Evolutionary conservation across 345 rosid species (phyloP).

Genomic region (Camelina laxa): DNA sequence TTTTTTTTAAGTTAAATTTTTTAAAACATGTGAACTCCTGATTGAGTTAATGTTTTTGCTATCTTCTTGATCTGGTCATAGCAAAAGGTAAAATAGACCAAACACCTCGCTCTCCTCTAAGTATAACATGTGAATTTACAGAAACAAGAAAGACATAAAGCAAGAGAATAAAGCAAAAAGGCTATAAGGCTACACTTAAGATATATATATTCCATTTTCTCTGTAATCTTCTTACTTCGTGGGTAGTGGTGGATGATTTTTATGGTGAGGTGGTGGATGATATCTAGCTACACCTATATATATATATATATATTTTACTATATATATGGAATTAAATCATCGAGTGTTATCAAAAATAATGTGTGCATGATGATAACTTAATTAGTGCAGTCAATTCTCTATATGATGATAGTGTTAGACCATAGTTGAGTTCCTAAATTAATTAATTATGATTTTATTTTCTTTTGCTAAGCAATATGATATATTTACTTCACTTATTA

Average conservation of each 20-base stretch:
- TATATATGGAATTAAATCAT: not conserved
- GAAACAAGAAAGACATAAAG: slow-evolving; percentile 43
- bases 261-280: slow-evolving; percentile 4
- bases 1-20: too few relatives aligned
- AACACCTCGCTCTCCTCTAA: slow-evolving; percentile 29
- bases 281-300: not conserved
- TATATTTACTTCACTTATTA: not conserved
- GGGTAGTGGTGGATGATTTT: not conserved
- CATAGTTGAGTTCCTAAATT: not conserved
- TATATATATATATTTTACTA: not conserved
- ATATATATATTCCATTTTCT: slow-evolving; percentile 7
- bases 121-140: slow-evolving; percentile 44
- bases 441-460: not conserved
- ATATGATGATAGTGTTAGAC: slow-evolving; percentile 7
- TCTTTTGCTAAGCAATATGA: too few relatives aligned
- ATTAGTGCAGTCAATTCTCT: slow-evolving; percentile 23
- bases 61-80: slow-evolving; percentile 29
- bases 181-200: slow-evolving; percentile 32
- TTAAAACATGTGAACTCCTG: slow-evolving; percentile 35
- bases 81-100: slow-evolving; percentile 39
- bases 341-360: slow-evolving; percentile 7
- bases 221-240: slow-evolving; percentile 20
- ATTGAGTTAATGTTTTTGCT: slow-evolving; percentile 28
- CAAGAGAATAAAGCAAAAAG: slow-evolving; percentile 40
- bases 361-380: slow-evolving; percentile 18